Evolutionary conservation across 2,329 filamentous ascomycete species (phyloP).

Genomic region (Scedosporium dehoogii): DNA sequence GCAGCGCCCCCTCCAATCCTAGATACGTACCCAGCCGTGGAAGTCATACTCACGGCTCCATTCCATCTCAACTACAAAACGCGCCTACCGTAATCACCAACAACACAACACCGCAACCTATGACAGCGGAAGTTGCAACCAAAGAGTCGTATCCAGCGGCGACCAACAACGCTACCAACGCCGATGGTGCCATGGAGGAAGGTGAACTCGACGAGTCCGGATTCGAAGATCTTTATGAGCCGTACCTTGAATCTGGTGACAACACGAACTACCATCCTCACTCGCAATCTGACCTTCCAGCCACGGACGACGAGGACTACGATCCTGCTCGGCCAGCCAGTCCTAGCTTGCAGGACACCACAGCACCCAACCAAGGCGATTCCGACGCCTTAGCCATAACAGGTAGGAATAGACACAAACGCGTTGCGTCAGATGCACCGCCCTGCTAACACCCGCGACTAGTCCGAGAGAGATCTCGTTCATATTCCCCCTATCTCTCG

Average conservation of each 20-base stretch:
- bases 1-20: neutral
- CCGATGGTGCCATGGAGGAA: conserved; percentile 43
- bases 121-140: conserved; percentile 1
- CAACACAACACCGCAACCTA: neutral
- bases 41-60: neutral
- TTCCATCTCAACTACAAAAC: neutral
- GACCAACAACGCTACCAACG: neutral
- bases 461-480: conserved; percentile 36
- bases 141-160: neutral
- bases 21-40: neutral
- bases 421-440: neutral
- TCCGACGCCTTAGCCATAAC: neutral
- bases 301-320: conserved; percentile 9
- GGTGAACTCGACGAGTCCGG: conserved; percentile 68
- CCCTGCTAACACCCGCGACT: neutral
- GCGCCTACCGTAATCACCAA: neutral
- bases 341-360: neutral
- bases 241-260: conserved; percentile 13
- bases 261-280: neutral
- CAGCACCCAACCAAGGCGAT: neutral
- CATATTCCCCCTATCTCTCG: conserved; percentile 42
- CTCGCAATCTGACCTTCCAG: neutral
- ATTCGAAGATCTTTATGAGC: conserved; percentile 46
- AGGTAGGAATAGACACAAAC: neutral
- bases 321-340: conserved; percentile 5